Evolutionary conservation across 1,284 basidiomycete genomes (phyloP).

Genomic region (Sphaerobolus stellatus): DNA sequence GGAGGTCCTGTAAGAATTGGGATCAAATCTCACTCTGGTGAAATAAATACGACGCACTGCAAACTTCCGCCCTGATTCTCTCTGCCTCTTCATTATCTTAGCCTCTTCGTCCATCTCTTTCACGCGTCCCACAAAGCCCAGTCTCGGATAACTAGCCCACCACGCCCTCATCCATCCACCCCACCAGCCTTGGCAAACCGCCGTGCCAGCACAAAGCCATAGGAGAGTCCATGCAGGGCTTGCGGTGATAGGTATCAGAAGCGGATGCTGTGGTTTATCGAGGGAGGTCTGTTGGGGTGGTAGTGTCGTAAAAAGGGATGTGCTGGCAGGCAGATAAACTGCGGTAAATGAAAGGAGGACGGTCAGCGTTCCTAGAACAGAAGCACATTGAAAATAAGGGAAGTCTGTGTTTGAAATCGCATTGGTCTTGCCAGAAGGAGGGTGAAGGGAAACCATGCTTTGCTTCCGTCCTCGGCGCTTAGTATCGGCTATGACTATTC

Average conservation of each 20-base stretch:
- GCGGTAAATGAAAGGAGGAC: constrained; percentile 65
- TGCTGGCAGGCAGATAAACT: constrained; percentile 53
- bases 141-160: constrained; percentile 31
- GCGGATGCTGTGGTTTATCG: constrained; percentile 64
- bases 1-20: constrained; percentile 38
- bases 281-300: constrained; percentile 40
- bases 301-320: constrained; percentile 26
- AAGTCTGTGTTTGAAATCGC: too few relatives aligned
- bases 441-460: too few relatives aligned
- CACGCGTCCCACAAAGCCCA: constrained; percentile 13
- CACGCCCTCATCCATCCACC: constrained; percentile 61
- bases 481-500: too few relatives aligned
- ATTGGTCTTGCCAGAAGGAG: too few relatives aligned
- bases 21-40: constrained; percentile 6
- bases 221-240: constrained; percentile 59
- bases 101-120: constrained; percentile 31
- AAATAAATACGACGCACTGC: constrained; percentile 32
- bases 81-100: too few relatives aligned
- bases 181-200: constrained; percentile 72
- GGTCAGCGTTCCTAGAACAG: constrained; percentile 71
- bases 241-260: constrained; percentile 65
- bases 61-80: constrained; percentile 40
- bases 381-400: constrained; percentile 58
- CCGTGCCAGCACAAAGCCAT: constrained; percentile 59
- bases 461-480: too few relatives aligned